Base-by-base conservation (phyloP, 2,329 filamentous ascomycete genomes). In the Penicillium sp. region DNA sequence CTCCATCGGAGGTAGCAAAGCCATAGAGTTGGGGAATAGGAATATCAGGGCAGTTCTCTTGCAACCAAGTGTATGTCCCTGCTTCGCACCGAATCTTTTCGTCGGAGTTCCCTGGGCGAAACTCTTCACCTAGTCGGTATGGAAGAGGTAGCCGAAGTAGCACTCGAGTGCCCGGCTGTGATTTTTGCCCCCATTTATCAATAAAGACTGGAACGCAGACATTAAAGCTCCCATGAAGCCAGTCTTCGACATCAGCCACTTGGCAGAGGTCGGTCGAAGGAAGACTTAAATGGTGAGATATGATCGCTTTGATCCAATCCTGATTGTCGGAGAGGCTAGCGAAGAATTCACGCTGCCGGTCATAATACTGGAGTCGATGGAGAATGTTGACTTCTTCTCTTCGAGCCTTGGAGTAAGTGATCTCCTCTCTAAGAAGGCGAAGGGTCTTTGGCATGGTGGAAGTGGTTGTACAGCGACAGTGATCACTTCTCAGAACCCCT, bases 1-100 rank as follows among this genome's bases (percentile, higher is more conserved):
- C 7, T 34, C 20, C 32, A 34, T 16, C 20, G 4, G 32, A 34
- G 4, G 13, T 15, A 11, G 19, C 36, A 39, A 53, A 51, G 2
- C 47, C 43, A 34, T 45, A 43, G 3, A 53, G 33, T 25, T 33
- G 28, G 9, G 39, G 50, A 17, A 46, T 37, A 13, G 50, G 48
- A 8, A 49, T 15, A 34, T 37, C 30, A 11, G 43, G 37, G 14
- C 43, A 45, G n/a, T 70, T 48, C 10, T 65, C 50, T 25, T 63
- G 45, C 3, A 71, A 51, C 64, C 62, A 71, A 14, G 62, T 53
- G 43, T 64, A 72, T 3, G 65, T 65, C 1, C 59, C 68, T 9
- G 59, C 65, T 51, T 72, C 68, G 41, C 53, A 73, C 10, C 56
- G 54, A 28, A 61, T 35, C 33, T 74, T 74, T 53, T 74, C 69